These are phyloP conservation scores for Talaromyces proteolyticus DNA, from an alignment of 495 filamentous ascomycete genomes.

Conservation along the genomic window DNA sequence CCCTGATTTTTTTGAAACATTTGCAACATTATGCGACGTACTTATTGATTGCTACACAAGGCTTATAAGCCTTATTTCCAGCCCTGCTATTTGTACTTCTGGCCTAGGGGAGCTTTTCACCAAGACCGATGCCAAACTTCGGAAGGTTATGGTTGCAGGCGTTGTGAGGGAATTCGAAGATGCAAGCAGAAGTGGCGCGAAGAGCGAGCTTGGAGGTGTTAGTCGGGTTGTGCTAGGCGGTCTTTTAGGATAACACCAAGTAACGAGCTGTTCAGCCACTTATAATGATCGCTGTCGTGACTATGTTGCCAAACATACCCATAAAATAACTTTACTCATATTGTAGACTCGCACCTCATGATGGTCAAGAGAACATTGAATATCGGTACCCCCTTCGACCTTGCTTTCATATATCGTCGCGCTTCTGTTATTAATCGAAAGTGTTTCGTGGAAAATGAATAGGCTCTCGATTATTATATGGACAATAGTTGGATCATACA, in stretches of 20 bases:
- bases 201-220: constrained; percentile 73
- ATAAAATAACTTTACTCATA: too few relatives aligned
- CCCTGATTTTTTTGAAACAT: constrained; percentile 94
- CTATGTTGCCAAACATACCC: too few relatives aligned
- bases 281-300: too few relatives aligned
- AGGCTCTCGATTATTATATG: background rate
- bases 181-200: constrained; percentile 63
- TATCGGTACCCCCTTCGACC: too few relatives aligned
- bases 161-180: constrained; percentile 94
- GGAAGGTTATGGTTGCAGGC: constrained; percentile 79
- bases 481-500: background rate
- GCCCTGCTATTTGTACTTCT: constrained; percentile 60
- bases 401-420: too few relatives aligned
- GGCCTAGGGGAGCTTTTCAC: constrained; percentile 69
- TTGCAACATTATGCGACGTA: constrained; percentile 94
- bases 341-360: too few relatives aligned
- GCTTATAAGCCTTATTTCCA: constrained; percentile 64
- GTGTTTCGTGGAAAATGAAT: background rate
- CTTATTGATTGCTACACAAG: constrained; percentile 87
- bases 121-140: constrained; percentile 78
- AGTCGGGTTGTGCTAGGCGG: constrained; percentile 87
- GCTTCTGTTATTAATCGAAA: too few relatives aligned
- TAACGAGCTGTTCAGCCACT: too few relatives aligned
- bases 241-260: constrained; percentile 74
- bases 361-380: too few relatives aligned